phyloP scores from a whole-genome alignment of 1,139 yeast species.

The Lodderomyces oxycetoniae region DNA sequence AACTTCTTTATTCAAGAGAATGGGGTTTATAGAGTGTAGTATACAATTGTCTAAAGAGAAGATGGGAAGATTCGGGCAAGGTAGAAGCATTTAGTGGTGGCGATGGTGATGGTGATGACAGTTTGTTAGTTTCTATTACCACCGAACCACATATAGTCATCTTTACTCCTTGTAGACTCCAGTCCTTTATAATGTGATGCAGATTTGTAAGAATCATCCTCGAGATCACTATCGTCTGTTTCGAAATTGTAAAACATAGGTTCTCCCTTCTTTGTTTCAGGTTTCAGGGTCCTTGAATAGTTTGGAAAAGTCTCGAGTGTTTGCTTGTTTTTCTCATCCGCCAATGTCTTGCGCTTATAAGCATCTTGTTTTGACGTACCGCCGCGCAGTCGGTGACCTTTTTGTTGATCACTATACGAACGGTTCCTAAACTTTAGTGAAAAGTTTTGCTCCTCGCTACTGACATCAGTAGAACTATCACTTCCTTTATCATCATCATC shows the following conservation, averaged over 20 bases:
- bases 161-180: slow-evolving; percentile 1
- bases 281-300: neutral
- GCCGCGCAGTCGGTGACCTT: too few relatives aligned
- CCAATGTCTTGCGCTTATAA: too few relatives aligned
- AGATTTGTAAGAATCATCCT: slow-evolving; percentile 5
- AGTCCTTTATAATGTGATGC: neutral
- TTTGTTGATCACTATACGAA: neutral
- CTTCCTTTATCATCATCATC: neutral
- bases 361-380: neutral
- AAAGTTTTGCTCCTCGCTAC: neutral
- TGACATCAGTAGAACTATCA: neutral
- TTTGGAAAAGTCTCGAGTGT: neutral
- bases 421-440: neutral
- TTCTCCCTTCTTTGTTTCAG: slow-evolving; percentile 12
- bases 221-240: slow-evolving; percentile 18
- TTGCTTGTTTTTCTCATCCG: too few relatives aligned
- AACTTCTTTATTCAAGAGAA: too few relatives aligned
- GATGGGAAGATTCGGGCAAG: too few relatives aligned
- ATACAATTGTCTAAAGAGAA: too few relatives aligned
- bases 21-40: too few relatives aligned
- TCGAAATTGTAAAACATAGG: slow-evolving; percentile 36
- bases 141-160: slow-evolving; percentile 4
- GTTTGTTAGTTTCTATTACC: neutral
- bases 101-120: neutral
- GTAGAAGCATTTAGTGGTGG: too few relatives aligned